Evolutionary conservation across 108 stramenopile species (phyloP).

Genomic region (Conticribra guillardii): DNA sequence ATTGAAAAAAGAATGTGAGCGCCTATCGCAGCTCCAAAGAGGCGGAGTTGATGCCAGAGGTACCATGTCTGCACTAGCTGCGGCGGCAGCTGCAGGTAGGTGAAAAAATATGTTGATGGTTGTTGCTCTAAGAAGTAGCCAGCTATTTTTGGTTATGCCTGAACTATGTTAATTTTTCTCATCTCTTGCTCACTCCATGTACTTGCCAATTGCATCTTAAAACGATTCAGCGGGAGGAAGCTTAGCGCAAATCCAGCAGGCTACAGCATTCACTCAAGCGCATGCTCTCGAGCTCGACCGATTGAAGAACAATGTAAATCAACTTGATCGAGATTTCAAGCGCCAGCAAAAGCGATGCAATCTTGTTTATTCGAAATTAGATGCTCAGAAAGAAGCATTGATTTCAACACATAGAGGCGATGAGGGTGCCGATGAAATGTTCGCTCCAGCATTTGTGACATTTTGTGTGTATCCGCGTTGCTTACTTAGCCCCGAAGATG

Average conservation of each 20-base stretch:
- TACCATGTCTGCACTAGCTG: constrained; percentile 41
- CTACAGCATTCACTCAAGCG: constrained; percentile 48
- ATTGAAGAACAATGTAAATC: constrained; percentile 49
- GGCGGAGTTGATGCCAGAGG: constrained; percentile 38
- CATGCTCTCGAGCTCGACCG: constrained; percentile 55
- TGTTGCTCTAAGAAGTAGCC: too few species aligned
- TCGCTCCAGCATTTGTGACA: constrained; percentile 61
- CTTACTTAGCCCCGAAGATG: constrained; percentile 82
- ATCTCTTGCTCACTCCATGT: too few species aligned
- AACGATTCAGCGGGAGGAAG: constrained; percentile 44
- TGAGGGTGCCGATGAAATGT: constrained; percentile 19
- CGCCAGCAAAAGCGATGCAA: constrained; percentile 70
- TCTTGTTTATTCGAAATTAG: constrained; percentile 44
- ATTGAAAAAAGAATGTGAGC: constrained; percentile 71
- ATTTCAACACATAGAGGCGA: constrained; percentile 31
- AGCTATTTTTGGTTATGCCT: too few species aligned
- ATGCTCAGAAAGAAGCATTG: constrained; percentile 47
- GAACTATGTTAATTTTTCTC: too few species aligned
- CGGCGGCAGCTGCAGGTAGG: constrained; percentile 54
- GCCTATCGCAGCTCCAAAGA: constrained; percentile 55
- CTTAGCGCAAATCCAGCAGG: constrained; percentile 42
- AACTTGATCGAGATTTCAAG: constrained; percentile 61
- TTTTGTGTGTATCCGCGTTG: constrained; percentile 81
- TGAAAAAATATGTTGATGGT: too few species aligned
- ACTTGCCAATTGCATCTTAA: too few species aligned